phyloP scores from a whole-genome alignment of 805 yeast species.

The Lipomyces starkeyi region DNA sequence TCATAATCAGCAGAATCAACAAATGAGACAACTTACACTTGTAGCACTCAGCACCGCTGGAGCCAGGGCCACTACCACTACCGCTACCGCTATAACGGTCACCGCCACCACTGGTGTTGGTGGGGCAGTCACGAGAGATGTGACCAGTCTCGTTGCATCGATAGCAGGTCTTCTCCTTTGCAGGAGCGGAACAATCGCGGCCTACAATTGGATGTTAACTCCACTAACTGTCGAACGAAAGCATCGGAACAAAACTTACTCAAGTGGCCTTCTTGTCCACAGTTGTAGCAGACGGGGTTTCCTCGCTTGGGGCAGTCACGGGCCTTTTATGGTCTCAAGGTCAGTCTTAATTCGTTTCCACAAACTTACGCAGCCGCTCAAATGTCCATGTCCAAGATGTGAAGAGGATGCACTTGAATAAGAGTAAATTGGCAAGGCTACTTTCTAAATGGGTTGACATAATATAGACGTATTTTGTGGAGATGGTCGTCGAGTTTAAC shows the following conservation, averaged over 20 bases:
- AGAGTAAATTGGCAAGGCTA: neutral
- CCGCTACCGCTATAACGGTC: constrained; percentile 3
- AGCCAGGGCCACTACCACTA: constrained; percentile 18
- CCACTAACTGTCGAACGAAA: neutral
- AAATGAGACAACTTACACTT: constrained; percentile 56
- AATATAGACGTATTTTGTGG: neutral
- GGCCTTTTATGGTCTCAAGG: constrained; percentile 37
- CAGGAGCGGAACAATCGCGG: constrained; percentile 83
- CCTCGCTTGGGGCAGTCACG: constrained; percentile 48
- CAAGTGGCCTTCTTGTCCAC: constrained; percentile 43
- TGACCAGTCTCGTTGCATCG: constrained; percentile 92
- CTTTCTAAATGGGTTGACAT: neutral
- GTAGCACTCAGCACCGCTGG: constrained; percentile 73
- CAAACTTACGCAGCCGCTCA: constrained; percentile 1
- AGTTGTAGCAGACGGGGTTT: constrained; percentile 49
- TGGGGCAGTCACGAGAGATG: constrained; percentile 79
- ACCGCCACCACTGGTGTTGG: constrained; percentile 56
- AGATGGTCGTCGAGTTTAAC: neutral
- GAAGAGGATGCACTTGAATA: neutral
- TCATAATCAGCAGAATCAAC: constrained; percentile 34
- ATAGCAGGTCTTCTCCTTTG: constrained; percentile 87
- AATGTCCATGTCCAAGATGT: neutral
- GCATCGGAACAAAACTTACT: constrained; percentile 19
- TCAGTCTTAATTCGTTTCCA: constrained; percentile 7
- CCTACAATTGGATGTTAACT: constrained; percentile 58